Base-by-base conservation (phyloP, 306 rosid species). In the Vicia faba region DNA sequence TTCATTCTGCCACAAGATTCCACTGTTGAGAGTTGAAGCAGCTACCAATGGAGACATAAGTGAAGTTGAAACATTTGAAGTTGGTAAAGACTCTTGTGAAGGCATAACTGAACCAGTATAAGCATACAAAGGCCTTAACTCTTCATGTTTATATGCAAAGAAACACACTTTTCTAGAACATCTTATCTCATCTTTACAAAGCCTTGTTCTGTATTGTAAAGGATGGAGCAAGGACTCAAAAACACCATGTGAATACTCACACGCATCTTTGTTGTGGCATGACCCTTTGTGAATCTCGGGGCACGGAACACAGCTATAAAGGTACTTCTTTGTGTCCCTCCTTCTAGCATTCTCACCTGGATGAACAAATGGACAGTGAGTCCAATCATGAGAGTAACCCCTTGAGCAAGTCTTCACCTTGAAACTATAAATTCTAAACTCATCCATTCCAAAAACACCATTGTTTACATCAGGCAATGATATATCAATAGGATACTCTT, bases 1-100 rank as follows among this genome's bases (percentile, higher is more conserved):
- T 54, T 89, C 84, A 91, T 81, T 92, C 78, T 89, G 92, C 98
- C 96, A 89, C 83, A 84, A 13, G 82, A 18, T 84, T 67, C 87
- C 96, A 60, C 85, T 82, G 70, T 86, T 92, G 18, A 95, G 98
- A 44, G 96, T 78, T 0, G 89, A 84, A 13, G 89, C 67, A 10
- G 83, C 80, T 4, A 88, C 83, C 77, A 83, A 61, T 39, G 96
- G 93, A 68, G 98, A 92, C 96, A 86, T 70, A 1, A 2, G 89
- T 1, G 96, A 93, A 2, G 96, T 89, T 8, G 98, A 89, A 61
- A 91, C 81, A n/a, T 86, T 75, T 12, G 96, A 81, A 3, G 39
- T n/a, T n/a, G n/a, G n/a, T n/a, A n/a, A n/a, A n/a, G n/a, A n/a
- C n/a, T n/a, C n/a, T n/a, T n/a, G n/a, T n/a, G n/a, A n/a, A n/a